Percentiles rank a stretch among this genome's conserved stretches.
Evolutionary conservation across 306 rosid genomes (phyloP).

Genomic region (Crotalaria pallida): DNA sequence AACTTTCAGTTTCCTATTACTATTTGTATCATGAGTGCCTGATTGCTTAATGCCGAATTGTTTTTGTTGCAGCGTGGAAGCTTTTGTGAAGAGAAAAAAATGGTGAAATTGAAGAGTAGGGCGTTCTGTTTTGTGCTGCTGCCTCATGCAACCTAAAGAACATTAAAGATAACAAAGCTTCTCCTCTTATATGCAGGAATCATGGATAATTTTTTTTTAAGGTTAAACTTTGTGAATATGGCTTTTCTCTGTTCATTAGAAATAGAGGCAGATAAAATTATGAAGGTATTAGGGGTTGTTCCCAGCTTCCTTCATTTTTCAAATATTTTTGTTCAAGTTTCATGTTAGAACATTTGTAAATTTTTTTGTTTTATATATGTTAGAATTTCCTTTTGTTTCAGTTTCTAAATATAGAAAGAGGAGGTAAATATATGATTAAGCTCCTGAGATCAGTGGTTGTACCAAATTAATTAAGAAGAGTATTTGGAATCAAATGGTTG

Average conservation of each 20-base stretch:
- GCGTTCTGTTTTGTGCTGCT: conserved; percentile 31
- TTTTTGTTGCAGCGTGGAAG: conserved; percentile 66
- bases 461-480: background rate
- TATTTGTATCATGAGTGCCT: background rate
- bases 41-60: background rate
- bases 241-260: conserved; percentile 23
- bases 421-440: background rate
- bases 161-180: background rate
- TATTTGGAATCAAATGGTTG: background rate
- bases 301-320: background rate
- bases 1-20: background rate
- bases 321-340: background rate
- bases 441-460: background rate
- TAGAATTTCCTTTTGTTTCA: conserved; percentile 4
- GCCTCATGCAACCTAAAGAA: conserved; percentile 24
- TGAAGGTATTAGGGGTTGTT: conserved; percentile 13
- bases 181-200: conserved; percentile 26
- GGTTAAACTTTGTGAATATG: conserved; percentile 36
- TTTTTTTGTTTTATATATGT: background rate
- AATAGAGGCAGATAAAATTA: conserved; percentile 22
- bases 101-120: conserved; percentile 11
- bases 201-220: conserved; percentile 19
- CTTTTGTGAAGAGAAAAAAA: conserved; percentile 35
- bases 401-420: conserved; percentile 8
- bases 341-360: background rate